Conservation (phyloP, 2,329 filamentous ascomycete species). For the Verticillium tricorpus region DNA sequence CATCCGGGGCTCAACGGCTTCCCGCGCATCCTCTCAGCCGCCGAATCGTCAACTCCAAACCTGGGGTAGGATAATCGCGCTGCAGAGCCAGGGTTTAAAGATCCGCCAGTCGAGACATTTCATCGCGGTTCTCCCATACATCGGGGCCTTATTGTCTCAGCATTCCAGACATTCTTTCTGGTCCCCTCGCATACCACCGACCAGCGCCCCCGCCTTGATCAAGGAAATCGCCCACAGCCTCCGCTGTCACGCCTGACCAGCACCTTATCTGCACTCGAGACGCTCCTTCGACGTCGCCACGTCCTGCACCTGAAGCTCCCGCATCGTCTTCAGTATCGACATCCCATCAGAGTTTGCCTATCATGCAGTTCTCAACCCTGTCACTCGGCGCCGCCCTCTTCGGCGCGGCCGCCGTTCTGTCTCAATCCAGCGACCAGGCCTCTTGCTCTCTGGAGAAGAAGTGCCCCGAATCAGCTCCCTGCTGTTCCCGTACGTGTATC, state of each 20-base stretch:
- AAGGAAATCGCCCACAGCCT: not conserved
- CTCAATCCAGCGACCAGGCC: constrained; percentile 19
- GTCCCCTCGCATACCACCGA: not conserved
- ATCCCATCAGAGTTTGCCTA: not conserved
- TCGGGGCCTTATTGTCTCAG: not conserved
- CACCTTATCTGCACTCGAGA: not conserved
- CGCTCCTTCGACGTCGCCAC: not conserved
- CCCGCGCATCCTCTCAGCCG: not conserved
- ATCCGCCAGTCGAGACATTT: not conserved
- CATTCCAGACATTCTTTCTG: not conserved
- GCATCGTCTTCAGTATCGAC: not conserved
- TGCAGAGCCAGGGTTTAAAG: not conserved
- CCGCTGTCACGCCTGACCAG: not conserved
- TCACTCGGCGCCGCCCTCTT: constrained; percentile 33
- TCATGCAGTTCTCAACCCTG: constrained; percentile 15
- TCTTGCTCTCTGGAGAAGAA: constrained; percentile 47
- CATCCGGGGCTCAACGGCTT: not conserved
- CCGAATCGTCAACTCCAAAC: not conserved
- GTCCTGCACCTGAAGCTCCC: not conserved
- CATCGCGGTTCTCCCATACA: not conserved
- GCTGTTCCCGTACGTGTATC: constrained; percentile 63
- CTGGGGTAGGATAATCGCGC: not conserved
- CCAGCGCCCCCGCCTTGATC: not conserved
- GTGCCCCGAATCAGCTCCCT: constrained; percentile 70
- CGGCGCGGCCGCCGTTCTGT: constrained; percentile 31